A percentile compares a stretch with the other conserved stretches of the same genome.
These are phyloP conservation scores for Hypholoma fasciculare DNA, from an alignment of 768 basidiomycete genomes.

Conservation along the genomic window DNA sequence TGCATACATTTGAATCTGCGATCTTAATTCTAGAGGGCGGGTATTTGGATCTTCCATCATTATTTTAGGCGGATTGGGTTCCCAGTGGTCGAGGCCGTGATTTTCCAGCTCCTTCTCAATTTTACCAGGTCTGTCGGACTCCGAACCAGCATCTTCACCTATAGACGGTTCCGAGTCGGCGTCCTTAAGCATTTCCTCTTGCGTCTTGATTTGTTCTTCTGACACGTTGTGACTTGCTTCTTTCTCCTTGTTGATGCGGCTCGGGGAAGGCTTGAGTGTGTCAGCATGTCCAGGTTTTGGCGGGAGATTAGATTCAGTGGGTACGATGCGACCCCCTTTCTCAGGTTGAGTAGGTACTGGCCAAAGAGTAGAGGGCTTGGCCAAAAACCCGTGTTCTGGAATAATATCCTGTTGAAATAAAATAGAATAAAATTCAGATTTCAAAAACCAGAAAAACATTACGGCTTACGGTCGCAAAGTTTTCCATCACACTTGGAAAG, in stretches of 20 bases:
- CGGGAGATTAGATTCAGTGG: slow-evolving; percentile 39
- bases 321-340: slow-evolving; percentile 33
- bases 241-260: slow-evolving; percentile 23
- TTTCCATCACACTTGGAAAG: slow-evolving; percentile 73
- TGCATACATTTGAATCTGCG: slow-evolving; percentile 80
- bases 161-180: not conserved
- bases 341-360: slow-evolving; percentile 43
- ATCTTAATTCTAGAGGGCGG: slow-evolving; percentile 46
- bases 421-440: too few species aligned
- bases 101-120: slow-evolving; percentile 12
- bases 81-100: slow-evolving; percentile 38
- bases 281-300: slow-evolving; percentile 52
- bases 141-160: not conserved
- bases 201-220: slow-evolving; percentile 21
- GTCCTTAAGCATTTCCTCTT: slow-evolving; percentile 30
- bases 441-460: not conserved
- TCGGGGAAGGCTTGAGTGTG: slow-evolving; percentile 36
- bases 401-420: slow-evolving; percentile 57
- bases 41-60: slow-evolving; percentile 47
- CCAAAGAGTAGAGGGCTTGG: slow-evolving; percentile 61
- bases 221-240: slow-evolving; percentile 15
- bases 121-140: not conserved
- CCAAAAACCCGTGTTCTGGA: slow-evolving; percentile 60
- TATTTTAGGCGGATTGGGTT: slow-evolving; percentile 58
- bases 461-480: slow-evolving; percentile 55